Conservation (phyloP, 1,284 basidiomycete species). For the Blastosporella zonata region DNA sequence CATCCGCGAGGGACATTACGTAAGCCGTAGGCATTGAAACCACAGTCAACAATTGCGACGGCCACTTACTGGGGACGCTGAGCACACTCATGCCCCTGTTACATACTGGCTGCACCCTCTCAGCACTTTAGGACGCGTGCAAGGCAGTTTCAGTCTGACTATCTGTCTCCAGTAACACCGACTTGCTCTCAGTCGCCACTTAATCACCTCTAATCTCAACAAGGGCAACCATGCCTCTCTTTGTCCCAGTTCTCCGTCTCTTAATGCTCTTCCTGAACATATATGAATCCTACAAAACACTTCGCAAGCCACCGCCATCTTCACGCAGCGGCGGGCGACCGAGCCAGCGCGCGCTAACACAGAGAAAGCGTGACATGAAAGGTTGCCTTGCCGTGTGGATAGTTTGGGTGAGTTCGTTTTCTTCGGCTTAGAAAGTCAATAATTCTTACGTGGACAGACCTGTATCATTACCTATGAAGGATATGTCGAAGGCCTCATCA, state of each 20-base stretch:
- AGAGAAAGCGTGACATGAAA: conserved; percentile 79
- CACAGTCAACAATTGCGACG: conserved; percentile 6
- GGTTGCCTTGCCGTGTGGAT: conserved; percentile 79
- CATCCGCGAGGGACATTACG: conserved; percentile 13
- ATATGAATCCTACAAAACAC: conserved; percentile 78
- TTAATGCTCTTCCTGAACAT: conserved; percentile 73
- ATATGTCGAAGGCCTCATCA: conserved; percentile 56
- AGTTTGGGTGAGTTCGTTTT: conserved; percentile 60
- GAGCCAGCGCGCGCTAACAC: conserved; percentile 61
- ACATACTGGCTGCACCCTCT: conserved; percentile 4
- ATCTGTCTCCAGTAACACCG: not conserved
- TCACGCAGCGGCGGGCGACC: conserved; percentile 58
- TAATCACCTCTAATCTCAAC: conserved; percentile 2
- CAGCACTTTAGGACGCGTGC: conserved; percentile 15
- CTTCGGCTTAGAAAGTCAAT: not conserved
- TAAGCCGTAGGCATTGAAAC: conserved; percentile 20
- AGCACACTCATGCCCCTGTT: conserved; percentile 15
- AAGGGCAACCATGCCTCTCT: conserved; percentile 53
- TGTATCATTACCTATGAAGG: conserved; percentile 65
- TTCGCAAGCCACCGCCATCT: conserved; percentile 63
- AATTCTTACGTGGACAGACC: conserved; percentile 38
- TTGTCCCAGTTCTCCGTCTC: conserved; percentile 64
- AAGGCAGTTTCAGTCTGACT: conserved; percentile 4
- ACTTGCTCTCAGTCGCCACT: not conserved
- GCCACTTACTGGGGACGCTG: conserved; percentile 8